phyloP scores from a whole-genome alignment of 148 eudicot species.

The Cornus controversa region DNA sequence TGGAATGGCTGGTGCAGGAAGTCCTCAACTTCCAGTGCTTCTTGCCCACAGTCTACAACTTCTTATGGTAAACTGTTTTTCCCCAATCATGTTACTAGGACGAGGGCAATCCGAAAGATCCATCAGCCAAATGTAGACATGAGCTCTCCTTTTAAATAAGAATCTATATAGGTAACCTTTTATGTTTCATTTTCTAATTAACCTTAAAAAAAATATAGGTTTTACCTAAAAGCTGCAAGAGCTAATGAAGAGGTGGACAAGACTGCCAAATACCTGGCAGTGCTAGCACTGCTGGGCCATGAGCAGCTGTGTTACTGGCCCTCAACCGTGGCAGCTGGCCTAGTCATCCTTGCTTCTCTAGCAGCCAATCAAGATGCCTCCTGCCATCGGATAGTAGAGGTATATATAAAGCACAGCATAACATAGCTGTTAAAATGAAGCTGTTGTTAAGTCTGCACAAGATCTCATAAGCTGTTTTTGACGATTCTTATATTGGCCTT shows the following conservation, averaged over 20 bases:
- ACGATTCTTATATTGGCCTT: neutral
- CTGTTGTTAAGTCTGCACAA: neutral
- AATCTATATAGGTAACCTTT: neutral
- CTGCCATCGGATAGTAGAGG: slow-evolving; percentile 63
- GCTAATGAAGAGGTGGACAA: slow-evolving; percentile 67
- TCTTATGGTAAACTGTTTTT: slow-evolving; percentile 59
- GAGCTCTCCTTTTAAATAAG: neutral
- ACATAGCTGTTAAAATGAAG: neutral
- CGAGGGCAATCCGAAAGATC: neutral
- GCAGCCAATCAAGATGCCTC: slow-evolving; percentile 50
- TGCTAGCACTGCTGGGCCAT: slow-evolving; percentile 66
- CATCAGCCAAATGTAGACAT: neutral
- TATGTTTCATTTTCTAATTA: neutral
- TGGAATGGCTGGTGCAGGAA: slow-evolving; percentile 98
- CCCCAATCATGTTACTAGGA: neutral
- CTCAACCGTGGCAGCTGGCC: slow-evolving; percentile 88
- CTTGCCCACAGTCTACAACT: slow-evolving; percentile 80
- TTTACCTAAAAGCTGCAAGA: slow-evolving; percentile 80
- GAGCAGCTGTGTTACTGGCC: slow-evolving; percentile 85
- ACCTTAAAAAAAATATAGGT: slow-evolving; percentile 46
- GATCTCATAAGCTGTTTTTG: neutral
- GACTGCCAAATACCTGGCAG: slow-evolving; percentile 60
- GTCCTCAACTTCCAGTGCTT: slow-evolving; percentile 81
- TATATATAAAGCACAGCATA: slow-evolving; percentile 17
- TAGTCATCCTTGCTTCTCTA: slow-evolving; percentile 67